Conservation (phyloP, 106 monocot genomes). For the Dendrobium huoshanense region DNA sequence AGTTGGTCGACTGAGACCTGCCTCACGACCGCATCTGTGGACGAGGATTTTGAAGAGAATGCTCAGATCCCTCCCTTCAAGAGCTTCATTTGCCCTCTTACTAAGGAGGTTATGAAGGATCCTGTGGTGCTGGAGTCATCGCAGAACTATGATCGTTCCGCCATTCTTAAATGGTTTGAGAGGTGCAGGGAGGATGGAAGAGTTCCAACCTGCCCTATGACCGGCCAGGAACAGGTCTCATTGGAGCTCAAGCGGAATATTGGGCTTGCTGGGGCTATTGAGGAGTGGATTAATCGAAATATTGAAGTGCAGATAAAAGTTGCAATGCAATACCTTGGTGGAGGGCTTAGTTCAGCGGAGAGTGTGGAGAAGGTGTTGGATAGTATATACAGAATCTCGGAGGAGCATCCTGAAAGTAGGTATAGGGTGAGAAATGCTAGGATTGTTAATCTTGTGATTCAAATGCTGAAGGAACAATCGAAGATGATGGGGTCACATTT, state of each 20-base stretch:
- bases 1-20: constrained; percentile 29
- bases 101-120: constrained; percentile 61
- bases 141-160: constrained; percentile 57
- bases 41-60: constrained; percentile 28
- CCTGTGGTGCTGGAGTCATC: constrained; percentile 50
- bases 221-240: constrained; percentile 28
- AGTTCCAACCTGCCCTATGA: constrained; percentile 56
- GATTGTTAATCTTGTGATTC: constrained; percentile 27
- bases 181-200: constrained; percentile 48
- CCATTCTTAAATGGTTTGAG: constrained; percentile 54
- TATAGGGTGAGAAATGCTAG: constrained; percentile 49
- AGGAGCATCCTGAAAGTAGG: constrained; percentile 34
- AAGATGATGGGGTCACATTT: constrained; percentile 24
- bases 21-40: background rate
- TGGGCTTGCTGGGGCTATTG: constrained; percentile 53
- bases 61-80: constrained; percentile 35
- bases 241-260: constrained; percentile 49
- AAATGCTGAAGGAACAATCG: constrained; percentile 24
- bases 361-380: constrained; percentile 16
- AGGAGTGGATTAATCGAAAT: constrained; percentile 65
- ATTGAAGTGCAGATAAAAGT: constrained; percentile 35
- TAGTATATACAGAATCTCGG: constrained; percentile 35
- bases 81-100: constrained; percentile 58
- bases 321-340: constrained; percentile 23
- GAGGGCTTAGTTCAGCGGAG: constrained; percentile 12